A percentile compares a stretch with the other conserved stretches of the same genome.
Conservation (phyloP, 805 yeast species). For the Wickerhamiella slavikovae region DNA sequence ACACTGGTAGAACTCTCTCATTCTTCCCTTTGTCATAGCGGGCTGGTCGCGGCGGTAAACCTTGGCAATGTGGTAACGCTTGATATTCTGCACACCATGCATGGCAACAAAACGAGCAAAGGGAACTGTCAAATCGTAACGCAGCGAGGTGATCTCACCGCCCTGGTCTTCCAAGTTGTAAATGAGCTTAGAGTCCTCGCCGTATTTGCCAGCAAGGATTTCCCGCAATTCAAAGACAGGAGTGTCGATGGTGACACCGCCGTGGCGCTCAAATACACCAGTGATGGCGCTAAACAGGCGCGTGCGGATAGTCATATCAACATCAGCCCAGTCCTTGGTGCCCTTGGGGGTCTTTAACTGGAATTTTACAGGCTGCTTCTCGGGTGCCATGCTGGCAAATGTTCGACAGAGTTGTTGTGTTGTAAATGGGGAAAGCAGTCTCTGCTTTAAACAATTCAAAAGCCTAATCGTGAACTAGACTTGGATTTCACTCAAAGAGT, state of each 20-base stretch:
- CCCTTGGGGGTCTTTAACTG: constrained; percentile 83
- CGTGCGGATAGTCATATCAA: constrained; percentile 88
- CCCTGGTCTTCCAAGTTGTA: constrained; percentile 97
- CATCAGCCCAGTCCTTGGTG: constrained; percentile 94
- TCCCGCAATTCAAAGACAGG: constrained; percentile 95
- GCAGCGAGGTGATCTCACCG: constrained; percentile 85
- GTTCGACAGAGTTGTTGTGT: too few relatives aligned
- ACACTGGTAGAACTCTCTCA: constrained; percentile 99
- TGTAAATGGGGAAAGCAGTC: too few relatives aligned
- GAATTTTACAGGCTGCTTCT: not conserved
- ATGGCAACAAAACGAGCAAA: constrained; percentile 94
- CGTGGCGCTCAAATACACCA: constrained; percentile 73
- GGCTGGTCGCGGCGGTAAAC: constrained; percentile 99
- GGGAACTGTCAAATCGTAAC: constrained; percentile 96
- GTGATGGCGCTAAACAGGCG: constrained; percentile 62
- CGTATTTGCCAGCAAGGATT: constrained; percentile 90
- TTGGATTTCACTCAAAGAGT: too few relatives aligned
- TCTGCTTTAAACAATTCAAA: too few relatives aligned
- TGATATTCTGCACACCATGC: constrained; percentile 76
- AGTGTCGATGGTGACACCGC: constrained; percentile 95
- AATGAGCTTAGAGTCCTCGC: constrained; percentile 93
- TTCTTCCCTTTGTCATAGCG: constrained; percentile 98
- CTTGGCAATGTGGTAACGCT: constrained; percentile 92
- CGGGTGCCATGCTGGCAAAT: too few relatives aligned
- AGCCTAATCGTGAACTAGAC: too few relatives aligned